Conservation (phyloP, 768 basidiomycete genomes). For the Mrakia hoshinonis region DNA sequence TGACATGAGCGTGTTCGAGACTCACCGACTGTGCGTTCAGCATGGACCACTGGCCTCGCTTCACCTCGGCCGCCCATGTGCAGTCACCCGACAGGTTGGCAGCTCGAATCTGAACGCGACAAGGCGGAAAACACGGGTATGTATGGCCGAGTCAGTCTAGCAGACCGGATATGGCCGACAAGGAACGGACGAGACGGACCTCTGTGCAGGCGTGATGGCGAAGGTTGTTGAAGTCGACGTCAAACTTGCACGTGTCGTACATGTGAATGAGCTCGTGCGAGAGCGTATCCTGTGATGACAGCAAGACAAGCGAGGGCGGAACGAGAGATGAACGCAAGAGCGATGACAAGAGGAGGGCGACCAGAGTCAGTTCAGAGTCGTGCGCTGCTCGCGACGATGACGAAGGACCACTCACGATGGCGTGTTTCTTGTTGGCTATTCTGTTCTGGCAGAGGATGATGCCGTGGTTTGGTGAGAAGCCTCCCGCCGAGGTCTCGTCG, state of each 20-base stretch:
- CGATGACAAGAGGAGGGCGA: not conserved
- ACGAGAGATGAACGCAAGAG: not conserved
- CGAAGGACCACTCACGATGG: slow-evolving; percentile 46
- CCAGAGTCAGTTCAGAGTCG: no score
- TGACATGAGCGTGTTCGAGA: slow-evolving; percentile 4
- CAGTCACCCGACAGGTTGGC: slow-evolving; percentile 93
- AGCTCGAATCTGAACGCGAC: slow-evolving; percentile 75
- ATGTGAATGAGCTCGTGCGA: slow-evolving; percentile 90
- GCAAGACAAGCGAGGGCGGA: not conserved
- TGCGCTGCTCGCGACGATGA: not conserved
- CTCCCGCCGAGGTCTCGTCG: slow-evolving; percentile 62
- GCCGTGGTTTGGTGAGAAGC: slow-evolving; percentile 66
- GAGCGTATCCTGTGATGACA: slow-evolving; percentile 57
- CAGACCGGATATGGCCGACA: not conserved
- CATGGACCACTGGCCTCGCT: slow-evolving; percentile 66
- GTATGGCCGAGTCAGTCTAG: not conserved
- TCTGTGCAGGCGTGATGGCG: slow-evolving; percentile 95
- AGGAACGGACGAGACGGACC: slow-evolving; percentile 48
- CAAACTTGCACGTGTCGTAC: slow-evolving; percentile 92
- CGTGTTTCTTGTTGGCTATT: slow-evolving; percentile 69
- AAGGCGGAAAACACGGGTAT: not conserved
- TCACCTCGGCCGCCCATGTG: slow-evolving; percentile 68
- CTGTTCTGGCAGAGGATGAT: slow-evolving; percentile 78
- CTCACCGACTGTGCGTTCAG: slow-evolving; percentile 89
- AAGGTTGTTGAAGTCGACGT: slow-evolving; percentile 81